Conservation (phyloP, 352 stramenopile species). For the Blastocystis sp. region DNA sequence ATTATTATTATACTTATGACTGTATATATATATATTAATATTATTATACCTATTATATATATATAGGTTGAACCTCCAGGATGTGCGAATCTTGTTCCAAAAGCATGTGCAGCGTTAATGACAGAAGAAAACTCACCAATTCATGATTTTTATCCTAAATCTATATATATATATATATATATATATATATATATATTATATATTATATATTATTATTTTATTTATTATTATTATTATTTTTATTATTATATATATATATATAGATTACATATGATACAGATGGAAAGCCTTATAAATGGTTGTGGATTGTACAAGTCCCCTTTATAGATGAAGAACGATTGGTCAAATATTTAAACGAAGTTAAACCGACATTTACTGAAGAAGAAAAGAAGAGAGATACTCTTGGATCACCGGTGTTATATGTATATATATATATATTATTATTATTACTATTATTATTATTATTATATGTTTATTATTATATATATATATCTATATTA, state of each 20-base stretch:
- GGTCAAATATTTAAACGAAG: no score
- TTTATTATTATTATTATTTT: no score
- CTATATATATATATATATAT: not conserved
- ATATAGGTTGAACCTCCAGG: constrained; percentile 81
- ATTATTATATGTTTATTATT: no score
- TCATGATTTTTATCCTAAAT: constrained; percentile 71
- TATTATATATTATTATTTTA: constrained; percentile 93
- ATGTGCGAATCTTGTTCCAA: constrained; percentile 76
- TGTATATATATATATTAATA: no score
- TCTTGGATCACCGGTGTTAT: no score
- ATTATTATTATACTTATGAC: no score
- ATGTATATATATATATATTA: no score
- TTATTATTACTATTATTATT: no score
- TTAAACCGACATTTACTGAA: no score
- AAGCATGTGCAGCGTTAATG: constrained; percentile 79
- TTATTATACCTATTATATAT: no score
- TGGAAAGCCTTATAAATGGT: constrained; percentile 89
- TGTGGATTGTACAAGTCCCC: constrained; percentile 88
- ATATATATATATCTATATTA: no score
- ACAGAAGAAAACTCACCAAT: constrained; percentile 72
- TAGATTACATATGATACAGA: constrained; percentile 87
- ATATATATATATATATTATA: constrained; percentile 59
- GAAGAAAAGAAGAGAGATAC: no score
- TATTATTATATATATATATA: constrained; percentile 16
- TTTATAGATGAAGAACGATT: constrained; percentile 92